Evolutionary conservation across 192 early-diverging fungal species (phyloP), one percentile per base, ranked within the genome.

Genomic region (Oehlia diaphana): DNA sequence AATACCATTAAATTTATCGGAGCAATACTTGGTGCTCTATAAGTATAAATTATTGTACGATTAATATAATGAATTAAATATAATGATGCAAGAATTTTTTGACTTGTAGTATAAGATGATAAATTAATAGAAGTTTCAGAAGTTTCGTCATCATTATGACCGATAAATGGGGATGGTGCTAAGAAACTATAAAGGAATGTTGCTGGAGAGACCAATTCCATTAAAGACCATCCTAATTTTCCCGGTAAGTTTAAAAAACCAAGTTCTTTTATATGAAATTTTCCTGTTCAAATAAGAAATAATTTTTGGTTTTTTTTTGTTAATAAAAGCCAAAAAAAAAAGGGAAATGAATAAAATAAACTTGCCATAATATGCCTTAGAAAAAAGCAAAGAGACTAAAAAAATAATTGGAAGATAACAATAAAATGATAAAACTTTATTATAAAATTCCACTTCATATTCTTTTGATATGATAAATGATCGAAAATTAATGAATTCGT

Each of bases 41-140:
- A 64, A 4, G 83, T 42, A 70, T 84, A 79, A 62, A 86, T 72
- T 2, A 84, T 53, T 8, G 53, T 67, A 14, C 85, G 70, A 74
- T 86, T 82, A 53, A 79, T 10, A 70, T 86, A 86, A 75, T 86
- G 85, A 6, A 77, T 72, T 14, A 82, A 42, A 84, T 77, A 86
- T 16, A 82, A 26, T 14, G 62, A 13, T 28, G 64, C 47, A 13
- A 80, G 71, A n/a, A 84, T 63, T 37, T 37, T 53, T 49, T 86
- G 83, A 10, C 64, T 67, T 4, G 61, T 67, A 9, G 63, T 81
- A 74, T 77, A 84, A 77, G 42, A 12, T 47, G 44, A 12, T 47
- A 5, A 31, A 21, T 3, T 23, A 58, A 58, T 58, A 3, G 1
- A 58, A 21, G 1, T 21, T 58, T n/a, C 26, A 26, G 26, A 26